Evolutionary conservation across 2,329 filamentous ascomycete species (phyloP), one percentile per base, ranked within the genome.

Genomic region (Fusarium sp.): DNA sequence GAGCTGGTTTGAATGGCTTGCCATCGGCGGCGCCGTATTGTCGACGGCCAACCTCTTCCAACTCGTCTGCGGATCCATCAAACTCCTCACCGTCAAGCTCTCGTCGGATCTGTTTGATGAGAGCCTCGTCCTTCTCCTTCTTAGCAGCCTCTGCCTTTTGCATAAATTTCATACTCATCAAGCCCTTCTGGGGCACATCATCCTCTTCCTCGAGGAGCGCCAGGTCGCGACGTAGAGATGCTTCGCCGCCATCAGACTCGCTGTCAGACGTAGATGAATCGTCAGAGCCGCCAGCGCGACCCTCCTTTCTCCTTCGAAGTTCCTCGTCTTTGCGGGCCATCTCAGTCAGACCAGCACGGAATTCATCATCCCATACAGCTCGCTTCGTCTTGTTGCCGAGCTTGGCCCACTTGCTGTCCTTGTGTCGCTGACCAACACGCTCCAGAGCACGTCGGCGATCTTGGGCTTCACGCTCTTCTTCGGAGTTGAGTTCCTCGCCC

Each of bases 101-200:
- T 57, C 88, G 88, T 49, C 90, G 86, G 49, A 97, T 87, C 71
- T 89, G 84, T 41, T 84, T 85, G 13, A 93, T 82, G 58, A 93
- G 87, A 57, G 92, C 91, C 72, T 97, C 92, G 71, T 98, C 97
- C 59, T 89, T 87, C 67, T 91, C 88, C 78, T 91, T 94, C 74
- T 89, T 89, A 37, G 89, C 85, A 30, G 91, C 91, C 75, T 97
- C 94, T 2, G 94, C 93, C 70, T 91, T 93, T 74, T 91, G 89
- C 96, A 99, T 98, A 77, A 99, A 99, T 65, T 93, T 92, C 91
- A 99, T 93, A 52, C 87, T 86, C 79, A 92, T 89, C 8, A 99
- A 82, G 72, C 88, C 91, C 15, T 90, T 90, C 71, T 86, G 84
- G 0, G 87, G 86, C 18, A 77, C 82, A n/a, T 81, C 81, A 23